Conservation (phyloP, 495 filamentous ascomycete genomes). For the Aspergillus diversus region DNA sequence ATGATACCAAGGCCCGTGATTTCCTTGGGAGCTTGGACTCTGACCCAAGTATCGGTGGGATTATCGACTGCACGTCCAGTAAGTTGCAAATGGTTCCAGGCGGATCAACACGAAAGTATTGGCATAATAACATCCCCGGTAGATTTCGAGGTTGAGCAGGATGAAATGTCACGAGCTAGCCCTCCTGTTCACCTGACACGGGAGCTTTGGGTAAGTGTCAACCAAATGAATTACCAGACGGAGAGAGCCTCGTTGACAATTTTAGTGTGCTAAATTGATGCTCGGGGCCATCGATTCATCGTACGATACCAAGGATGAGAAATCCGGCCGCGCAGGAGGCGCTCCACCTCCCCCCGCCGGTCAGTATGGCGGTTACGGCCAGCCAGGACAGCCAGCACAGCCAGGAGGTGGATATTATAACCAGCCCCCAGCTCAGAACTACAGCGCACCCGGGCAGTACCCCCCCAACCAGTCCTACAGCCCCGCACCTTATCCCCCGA, state of each 20-base stretch:
- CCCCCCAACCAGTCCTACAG: constrained; percentile 24
- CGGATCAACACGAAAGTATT: not conserved
- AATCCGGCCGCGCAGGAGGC: constrained; percentile 33
- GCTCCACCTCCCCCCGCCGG: constrained; percentile 32
- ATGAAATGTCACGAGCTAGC: constrained; percentile 61
- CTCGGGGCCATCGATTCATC: constrained; percentile 69
- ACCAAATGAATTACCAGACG: not conserved
- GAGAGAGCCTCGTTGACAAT: constrained; percentile 10
- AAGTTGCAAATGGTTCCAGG: constrained; percentile 31
- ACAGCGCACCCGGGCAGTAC: constrained; percentile 24
- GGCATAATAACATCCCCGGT: constrained; percentile 17
- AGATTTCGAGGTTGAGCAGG: constrained; percentile 70
- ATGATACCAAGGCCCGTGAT: constrained; percentile 65
- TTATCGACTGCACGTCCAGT: constrained; percentile 78
- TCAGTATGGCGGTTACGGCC: constrained; percentile 41
- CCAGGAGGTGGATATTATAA: constrained; percentile 13
- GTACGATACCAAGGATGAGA: constrained; percentile 70
- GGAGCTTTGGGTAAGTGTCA: constrained; percentile 61
- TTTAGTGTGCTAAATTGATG: constrained; percentile 66
- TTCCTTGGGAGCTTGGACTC: constrained; percentile 66
- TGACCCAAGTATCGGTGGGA: constrained; percentile 61
- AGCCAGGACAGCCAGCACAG: constrained; percentile 19
- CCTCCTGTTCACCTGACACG: constrained; percentile 63
- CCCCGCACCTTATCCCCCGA: not conserved
- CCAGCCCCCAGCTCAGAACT: constrained; percentile 22